Percentiles rank a stretch among this genome's conserved stretches.
Evolutionary conservation across 129 eudicot species (phyloP).

Genomic region (Pittosporum tobira): DNA sequence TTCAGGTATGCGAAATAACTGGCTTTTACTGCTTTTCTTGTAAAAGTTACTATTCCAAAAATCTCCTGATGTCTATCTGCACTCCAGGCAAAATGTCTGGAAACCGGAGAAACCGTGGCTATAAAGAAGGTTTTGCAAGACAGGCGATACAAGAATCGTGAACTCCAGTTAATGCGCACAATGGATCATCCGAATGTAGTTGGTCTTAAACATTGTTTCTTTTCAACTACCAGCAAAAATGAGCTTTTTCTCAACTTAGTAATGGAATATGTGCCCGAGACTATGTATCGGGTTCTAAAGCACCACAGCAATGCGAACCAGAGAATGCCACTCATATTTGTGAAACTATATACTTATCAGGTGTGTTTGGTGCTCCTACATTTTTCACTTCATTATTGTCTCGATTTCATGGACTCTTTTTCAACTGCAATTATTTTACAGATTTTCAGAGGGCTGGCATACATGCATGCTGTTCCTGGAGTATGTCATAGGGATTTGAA

Average conservation of each 20-base stretch:
- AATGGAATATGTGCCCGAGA: constrained; percentile 91
- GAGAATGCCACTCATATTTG: constrained; percentile 83
- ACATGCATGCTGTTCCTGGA: constrained; percentile 81
- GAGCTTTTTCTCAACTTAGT: constrained; percentile 84
- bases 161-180: constrained; percentile 76
- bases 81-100: constrained; percentile 78
- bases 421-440: constrained; percentile 20
- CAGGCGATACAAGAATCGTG: constrained; percentile 89
- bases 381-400: neutral
- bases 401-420: neutral
- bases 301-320: constrained; percentile 62
- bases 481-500: constrained; percentile 96
- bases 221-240: constrained; percentile 69
- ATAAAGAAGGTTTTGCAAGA: constrained; percentile 91
- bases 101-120: constrained; percentile 89
- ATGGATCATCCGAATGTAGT: constrained; percentile 91
- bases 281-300: constrained; percentile 61
- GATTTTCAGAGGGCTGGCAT: constrained; percentile 95
- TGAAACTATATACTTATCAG: constrained; percentile 87
- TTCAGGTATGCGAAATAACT: constrained; percentile 48
- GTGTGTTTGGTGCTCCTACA: constrained; percentile 24
- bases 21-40: neutral
- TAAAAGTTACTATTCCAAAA: neutral
- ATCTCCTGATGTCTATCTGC: neutral
- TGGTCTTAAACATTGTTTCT: constrained; percentile 80